Evolutionary conservation across 2,329 filamentous ascomycete species (phyloP), one percentile per base, ranked within the genome.

Genomic region (Aspergillus aculeatus): DNA sequence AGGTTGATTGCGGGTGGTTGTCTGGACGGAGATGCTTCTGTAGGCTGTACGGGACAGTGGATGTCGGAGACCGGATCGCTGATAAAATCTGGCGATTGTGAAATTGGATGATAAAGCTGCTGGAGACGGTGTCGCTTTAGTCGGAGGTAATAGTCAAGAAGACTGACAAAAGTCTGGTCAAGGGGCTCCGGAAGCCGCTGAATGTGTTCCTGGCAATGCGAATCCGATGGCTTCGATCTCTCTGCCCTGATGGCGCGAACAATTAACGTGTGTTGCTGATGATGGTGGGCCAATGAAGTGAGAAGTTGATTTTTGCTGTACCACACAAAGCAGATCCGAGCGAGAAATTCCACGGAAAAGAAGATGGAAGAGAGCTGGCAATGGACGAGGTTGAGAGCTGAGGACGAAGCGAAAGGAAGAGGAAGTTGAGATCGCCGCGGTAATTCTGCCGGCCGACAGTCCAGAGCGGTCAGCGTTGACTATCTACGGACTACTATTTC

Each of bases 381-480:
- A 50, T 4, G 24, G 35, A 29, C 19, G 51, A 54, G 24, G 12
- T 51, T 16, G 14, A 47, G 54, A 57, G 48, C 49, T 47, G 55
- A 57, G 44, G 55, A 32, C 49, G 48, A 57, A 51, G 53, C 53
- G 47, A 24, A 47, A 9, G 6, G 16, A n/a, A 19, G 16, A 44
- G 14, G 38, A 44, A 44, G 32, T 53, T 52, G 49, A 50, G 50
- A 57, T 58, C 38, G 47, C 56, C 48, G 58, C 48, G 41, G 50
- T 51, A 41, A 61, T 72, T 73, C 70, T 71, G 70, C 70, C 70
- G 59, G 52, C 32, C 62, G 49, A 61, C 66, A 68, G 64, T 62
- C 44, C 59, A 66, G 64, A 69, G 71, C 71, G 70, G 71, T 72
- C 61, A 62, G 53, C 35, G 32, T 26, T 35, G 26, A 21, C 41